Evolutionary conservation across 352 stramenopile species (phyloP).

Genomic region (Globisporangium camurandrum): DNA sequence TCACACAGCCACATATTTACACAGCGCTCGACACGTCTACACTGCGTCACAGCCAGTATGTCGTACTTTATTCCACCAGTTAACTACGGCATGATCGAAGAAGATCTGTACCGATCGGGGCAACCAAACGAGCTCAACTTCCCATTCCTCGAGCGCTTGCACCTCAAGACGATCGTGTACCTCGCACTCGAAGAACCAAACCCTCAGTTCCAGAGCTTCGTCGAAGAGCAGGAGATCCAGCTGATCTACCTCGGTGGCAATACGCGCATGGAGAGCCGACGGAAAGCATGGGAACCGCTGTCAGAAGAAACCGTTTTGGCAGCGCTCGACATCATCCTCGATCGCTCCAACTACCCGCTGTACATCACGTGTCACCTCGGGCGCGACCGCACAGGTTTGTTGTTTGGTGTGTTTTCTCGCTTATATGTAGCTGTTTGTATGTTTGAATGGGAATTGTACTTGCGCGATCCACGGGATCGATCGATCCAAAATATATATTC

Average conservation of each 20-base stretch:
- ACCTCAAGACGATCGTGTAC: conserved; percentile 89
- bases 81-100: conserved; percentile 91
- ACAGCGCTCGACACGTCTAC: not conserved
- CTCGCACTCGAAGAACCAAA: conserved; percentile 86
- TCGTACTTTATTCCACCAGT: conserved; percentile 90
- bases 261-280: conserved; percentile 82
- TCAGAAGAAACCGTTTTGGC: conserved; percentile 88
- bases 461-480: too few species aligned
- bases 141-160: conserved; percentile 87
- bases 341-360: conserved; percentile 86
- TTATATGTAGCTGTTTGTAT: too few species aligned
- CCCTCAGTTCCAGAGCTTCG: conserved; percentile 84
- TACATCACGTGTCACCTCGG: conserved; percentile 89
- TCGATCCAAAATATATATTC: too few species aligned
- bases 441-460: too few species aligned
- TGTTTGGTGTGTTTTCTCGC: too few species aligned
- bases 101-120: conserved; percentile 87
- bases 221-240: conserved; percentile 88
- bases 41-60: conserved; percentile 26
- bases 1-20: not conserved
- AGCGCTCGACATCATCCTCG: conserved; percentile 84
- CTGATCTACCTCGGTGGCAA: conserved; percentile 83
- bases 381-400: conserved; percentile 79
- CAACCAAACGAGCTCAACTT: conserved; percentile 91
- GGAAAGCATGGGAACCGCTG: conserved; percentile 82